Evolutionary conservation across 1,139 yeast species (phyloP).

Genomic region (Dujonia santamariae): DNA sequence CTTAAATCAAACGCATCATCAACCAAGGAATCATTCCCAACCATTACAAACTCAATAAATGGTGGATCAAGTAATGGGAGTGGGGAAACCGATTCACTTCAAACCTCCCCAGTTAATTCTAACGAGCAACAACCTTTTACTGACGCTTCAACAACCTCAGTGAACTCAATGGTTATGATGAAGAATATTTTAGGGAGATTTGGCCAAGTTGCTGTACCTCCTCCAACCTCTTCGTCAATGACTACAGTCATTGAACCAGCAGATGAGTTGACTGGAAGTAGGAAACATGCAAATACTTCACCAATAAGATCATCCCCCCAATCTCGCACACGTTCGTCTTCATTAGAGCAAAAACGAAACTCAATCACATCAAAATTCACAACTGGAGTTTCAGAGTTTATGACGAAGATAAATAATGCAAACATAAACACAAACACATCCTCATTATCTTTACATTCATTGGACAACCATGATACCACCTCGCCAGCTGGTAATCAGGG

Average conservation of each 20-base stretch:
- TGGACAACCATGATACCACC: slow-evolving; percentile 19
- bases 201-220: slow-evolving; percentile 23
- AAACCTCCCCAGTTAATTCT: slow-evolving; percentile 11
- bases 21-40: slow-evolving; percentile 28
- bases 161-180: slow-evolving; percentile 27
- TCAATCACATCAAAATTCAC: slow-evolving; percentile 41
- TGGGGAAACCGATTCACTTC: slow-evolving; percentile 9
- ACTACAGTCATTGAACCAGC: not conserved
- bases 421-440: slow-evolving; percentile 23
- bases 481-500: not conserved
- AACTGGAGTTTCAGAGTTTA: slow-evolving; percentile 39
- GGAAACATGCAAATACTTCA: slow-evolving; percentile 12
- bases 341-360: slow-evolving; percentile 26
- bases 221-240: too few species aligned
- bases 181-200: slow-evolving; percentile 34
- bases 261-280: slow-evolving; percentile 7
- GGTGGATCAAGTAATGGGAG: slow-evolving; percentile 14
- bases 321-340: slow-evolving; percentile 36
- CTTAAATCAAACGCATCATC: slow-evolving; percentile 20
- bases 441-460: slow-evolving; percentile 30
- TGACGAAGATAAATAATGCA: slow-evolving; percentile 35
- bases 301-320: slow-evolving; percentile 30
- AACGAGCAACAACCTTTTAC: slow-evolving; percentile 8
- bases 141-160: slow-evolving; percentile 12
- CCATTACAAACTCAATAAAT: slow-evolving; percentile 15